A percentile compares a stretch with the other conserved stretches of the same genome.
Conservation (phyloP, 2,329 filamentous ascomycete genomes). For the Tolypocladium nubicola region DNA sequence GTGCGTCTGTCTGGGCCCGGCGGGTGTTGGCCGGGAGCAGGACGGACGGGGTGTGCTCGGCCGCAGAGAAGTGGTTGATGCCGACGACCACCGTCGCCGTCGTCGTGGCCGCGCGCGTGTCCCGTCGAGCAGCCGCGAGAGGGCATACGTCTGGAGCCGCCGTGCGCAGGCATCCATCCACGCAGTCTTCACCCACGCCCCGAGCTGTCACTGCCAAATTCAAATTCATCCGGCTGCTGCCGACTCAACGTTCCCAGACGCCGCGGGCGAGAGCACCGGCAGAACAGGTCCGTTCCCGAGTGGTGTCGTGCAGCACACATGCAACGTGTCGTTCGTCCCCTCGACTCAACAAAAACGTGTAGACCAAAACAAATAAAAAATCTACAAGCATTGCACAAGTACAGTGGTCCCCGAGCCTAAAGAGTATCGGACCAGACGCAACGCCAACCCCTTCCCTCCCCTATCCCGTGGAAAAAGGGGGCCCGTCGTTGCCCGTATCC, state of each 20-base stretch:
- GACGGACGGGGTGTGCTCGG: neutral
- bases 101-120: too few relatives aligned
- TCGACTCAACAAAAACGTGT: neutral
- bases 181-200: neutral
- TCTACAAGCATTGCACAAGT: neutral
- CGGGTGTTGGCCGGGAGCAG: too few relatives aligned
- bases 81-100: too few relatives aligned
- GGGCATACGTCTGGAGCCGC: neutral
- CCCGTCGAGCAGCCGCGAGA: too few relatives aligned
- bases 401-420: neutral
- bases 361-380: neutral
- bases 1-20: too few relatives aligned
- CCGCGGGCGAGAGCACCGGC: neutral
- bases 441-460: neutral
- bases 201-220: neutral
- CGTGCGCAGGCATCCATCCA: neutral
- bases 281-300: neutral
- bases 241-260: neutral
- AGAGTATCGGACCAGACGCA: neutral
- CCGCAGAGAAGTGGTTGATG: neutral
- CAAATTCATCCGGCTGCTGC: neutral
- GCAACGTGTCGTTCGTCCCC: neutral
- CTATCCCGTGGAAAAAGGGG: too few relatives aligned
- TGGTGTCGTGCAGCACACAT: neutral
- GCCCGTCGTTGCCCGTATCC: neutral